phyloP scores from a whole-genome alignment of 2,329 filamentous ascomycete genomes.

The Trichoderma polysporum region DNA sequence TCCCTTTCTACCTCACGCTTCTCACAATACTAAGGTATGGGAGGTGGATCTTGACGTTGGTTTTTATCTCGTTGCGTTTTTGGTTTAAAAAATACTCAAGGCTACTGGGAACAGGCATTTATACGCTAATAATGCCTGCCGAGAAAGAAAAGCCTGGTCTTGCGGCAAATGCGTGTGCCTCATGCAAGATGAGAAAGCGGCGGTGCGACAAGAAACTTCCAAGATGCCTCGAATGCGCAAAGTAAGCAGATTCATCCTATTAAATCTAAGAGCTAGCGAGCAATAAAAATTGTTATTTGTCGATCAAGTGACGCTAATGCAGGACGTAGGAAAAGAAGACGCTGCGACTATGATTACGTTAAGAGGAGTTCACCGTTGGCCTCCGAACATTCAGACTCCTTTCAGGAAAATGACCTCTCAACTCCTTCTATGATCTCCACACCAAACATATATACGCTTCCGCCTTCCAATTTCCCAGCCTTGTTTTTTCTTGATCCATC shows the following conservation, averaged over 20 bases:
- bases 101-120: background rate
- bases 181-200: slow-evolving; percentile 4
- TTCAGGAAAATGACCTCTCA: background rate
- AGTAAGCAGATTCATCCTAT: background rate
- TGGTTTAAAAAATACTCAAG: background rate
- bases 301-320: background rate
- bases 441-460: background rate
- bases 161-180: background rate
- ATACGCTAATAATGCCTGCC: background rate
- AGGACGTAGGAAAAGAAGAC: background rate
- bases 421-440: background rate
- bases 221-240: background rate
- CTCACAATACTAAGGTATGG: background rate
- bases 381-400: background rate
- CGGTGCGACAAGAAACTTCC: slow-evolving; percentile 7
- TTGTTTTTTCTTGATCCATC: slow-evolving; percentile 4
- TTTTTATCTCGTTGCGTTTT: background rate
- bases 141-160: background rate
- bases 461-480: background rate
- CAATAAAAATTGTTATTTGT: background rate
- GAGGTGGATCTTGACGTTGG: background rate
- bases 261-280: background rate
- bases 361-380: background rate
- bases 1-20: background rate
- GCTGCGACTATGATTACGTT: slow-evolving; percentile 1